Evolutionary conservation across 108 stramenopile genomes (phyloP).

Genomic region (Cyclotella baltica): DNA sequence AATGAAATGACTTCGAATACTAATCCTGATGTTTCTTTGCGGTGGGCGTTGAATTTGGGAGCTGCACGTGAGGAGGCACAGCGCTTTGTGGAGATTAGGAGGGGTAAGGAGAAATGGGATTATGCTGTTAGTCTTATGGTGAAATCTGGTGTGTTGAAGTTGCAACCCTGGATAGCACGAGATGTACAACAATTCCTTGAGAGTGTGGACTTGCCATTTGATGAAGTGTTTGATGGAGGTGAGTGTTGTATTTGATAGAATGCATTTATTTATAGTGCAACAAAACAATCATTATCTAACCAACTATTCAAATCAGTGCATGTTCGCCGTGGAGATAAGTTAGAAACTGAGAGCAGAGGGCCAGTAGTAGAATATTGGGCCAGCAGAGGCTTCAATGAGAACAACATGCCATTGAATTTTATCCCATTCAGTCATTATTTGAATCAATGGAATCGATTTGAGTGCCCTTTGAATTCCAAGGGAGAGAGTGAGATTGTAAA

Average conservation of each 20-base stretch:
- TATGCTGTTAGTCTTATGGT: constrained; percentile 5
- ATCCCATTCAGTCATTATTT: constrained; percentile 38
- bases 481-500: constrained; percentile 11
- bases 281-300: constrained; percentile 6
- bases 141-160: constrained; percentile 8
- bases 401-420: constrained; percentile 38
- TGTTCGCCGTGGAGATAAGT: constrained; percentile 58
- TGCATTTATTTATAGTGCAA: constrained; percentile 17
- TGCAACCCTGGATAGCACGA: constrained; percentile 9
- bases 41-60: constrained; percentile 10
- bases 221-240: neutral
- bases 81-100: neutral
- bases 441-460: constrained; percentile 2
- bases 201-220: neutral
- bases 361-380: constrained; percentile 47
- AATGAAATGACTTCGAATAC: constrained; percentile 1
- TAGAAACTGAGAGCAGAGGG: constrained; percentile 22
- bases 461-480: constrained; percentile 15
- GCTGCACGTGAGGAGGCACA: constrained; percentile 4
- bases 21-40: neutral
- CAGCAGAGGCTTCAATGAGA: constrained; percentile 16
- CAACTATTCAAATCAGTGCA: too few species aligned
- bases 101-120: constrained; percentile 5
- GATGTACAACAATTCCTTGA: constrained; percentile 4
- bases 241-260: constrained; percentile 6